phyloP scores from a whole-genome alignment of 225 moss, liverwort and hornwort species.

The Bryum argenteum region DNA sequence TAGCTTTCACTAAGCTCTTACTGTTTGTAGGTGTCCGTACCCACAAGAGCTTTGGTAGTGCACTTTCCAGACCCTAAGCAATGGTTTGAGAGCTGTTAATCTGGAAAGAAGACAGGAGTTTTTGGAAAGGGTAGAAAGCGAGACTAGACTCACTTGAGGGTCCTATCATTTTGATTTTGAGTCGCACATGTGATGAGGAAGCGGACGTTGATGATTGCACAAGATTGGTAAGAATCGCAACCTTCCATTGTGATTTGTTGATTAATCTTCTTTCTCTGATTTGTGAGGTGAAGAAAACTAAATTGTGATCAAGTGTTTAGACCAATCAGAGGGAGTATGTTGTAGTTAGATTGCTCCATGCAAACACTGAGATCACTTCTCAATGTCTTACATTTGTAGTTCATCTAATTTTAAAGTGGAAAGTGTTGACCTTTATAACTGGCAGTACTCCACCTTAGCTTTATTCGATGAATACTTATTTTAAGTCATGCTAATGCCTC shows the following conservation, averaged over 20 bases:
- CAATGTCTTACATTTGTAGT: too few species aligned
- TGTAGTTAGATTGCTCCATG: too few species aligned
- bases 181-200: slow-evolving; percentile 73
- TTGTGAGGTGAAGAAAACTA: background rate
- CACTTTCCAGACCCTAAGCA: slow-evolving; percentile 90
- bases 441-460: too few species aligned
- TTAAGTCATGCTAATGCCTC: too few species aligned
- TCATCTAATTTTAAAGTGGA: background rate
- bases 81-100: slow-evolving; percentile 86
- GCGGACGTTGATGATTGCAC: slow-evolving; percentile 63
- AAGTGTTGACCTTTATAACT: background rate
- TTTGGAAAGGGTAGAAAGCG: slow-evolving; percentile 82
- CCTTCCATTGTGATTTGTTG: background rate
- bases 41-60: slow-evolving; percentile 74
- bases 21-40: slow-evolving; percentile 66
- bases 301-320: too few species aligned
- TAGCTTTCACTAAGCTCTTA: slow-evolving; percentile 15
- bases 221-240: slow-evolving; percentile 67
- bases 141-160: slow-evolving; percentile 80
- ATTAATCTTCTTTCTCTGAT: background rate
- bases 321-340: too few species aligned
- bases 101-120: slow-evolving; percentile 81
- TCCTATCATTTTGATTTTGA: slow-evolving; percentile 82
- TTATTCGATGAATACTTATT: too few species aligned
- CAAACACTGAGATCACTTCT: too few species aligned